Evolutionary conservation across 75 land plant species (phyloP).

Genomic region (Cryptomeria japonica): DNA sequence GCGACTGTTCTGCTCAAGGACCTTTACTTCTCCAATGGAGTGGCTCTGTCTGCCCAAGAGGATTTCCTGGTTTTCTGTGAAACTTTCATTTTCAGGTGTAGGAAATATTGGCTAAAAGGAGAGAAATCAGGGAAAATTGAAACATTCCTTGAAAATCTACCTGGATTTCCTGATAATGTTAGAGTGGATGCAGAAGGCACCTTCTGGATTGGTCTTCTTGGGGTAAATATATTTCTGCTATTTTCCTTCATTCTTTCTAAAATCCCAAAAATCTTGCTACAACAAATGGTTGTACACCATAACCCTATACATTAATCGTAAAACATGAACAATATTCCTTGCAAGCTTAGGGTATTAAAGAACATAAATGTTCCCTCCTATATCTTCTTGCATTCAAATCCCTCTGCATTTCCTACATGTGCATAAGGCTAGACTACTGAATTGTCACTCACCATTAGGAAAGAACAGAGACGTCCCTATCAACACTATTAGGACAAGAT

Average conservation of each 20-base stretch:
- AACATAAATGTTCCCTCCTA: too few relatives aligned
- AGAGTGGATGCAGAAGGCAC: slow-evolving; percentile 44
- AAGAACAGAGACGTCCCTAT: too few relatives aligned
- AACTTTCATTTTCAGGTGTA: slow-evolving; percentile 33
- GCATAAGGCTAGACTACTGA: too few relatives aligned
- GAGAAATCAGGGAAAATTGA: slow-evolving; percentile 51
- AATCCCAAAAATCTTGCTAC: background rate
- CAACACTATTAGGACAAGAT: too few relatives aligned
- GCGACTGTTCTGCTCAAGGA: slow-evolving; percentile 48
- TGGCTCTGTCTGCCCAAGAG: slow-evolving; percentile 52
- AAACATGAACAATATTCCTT: too few relatives aligned
- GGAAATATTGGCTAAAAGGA: slow-evolving; percentile 52
- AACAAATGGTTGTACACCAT: background rate
- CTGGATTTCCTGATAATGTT: slow-evolving; percentile 79
- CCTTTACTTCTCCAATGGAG: slow-evolving; percentile 81
- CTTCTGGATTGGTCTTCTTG: slow-evolving; percentile 58
- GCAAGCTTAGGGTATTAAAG: too few relatives aligned
- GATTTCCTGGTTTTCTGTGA: slow-evolving; percentile 58
- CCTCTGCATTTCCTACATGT: too few relatives aligned
- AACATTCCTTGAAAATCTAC: slow-evolving; percentile 52
- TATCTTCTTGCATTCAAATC: too few relatives aligned
- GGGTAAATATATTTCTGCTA: slow-evolving; percentile 22
- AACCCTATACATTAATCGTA: background rate
- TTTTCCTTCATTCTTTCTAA: background rate
- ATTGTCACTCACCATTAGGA: too few relatives aligned